Percentiles rank a stretch among this genome's conserved stretches.
Conservation (phyloP, 805 yeast genomes). For the Kockiozyma suomiensis region DNA sequence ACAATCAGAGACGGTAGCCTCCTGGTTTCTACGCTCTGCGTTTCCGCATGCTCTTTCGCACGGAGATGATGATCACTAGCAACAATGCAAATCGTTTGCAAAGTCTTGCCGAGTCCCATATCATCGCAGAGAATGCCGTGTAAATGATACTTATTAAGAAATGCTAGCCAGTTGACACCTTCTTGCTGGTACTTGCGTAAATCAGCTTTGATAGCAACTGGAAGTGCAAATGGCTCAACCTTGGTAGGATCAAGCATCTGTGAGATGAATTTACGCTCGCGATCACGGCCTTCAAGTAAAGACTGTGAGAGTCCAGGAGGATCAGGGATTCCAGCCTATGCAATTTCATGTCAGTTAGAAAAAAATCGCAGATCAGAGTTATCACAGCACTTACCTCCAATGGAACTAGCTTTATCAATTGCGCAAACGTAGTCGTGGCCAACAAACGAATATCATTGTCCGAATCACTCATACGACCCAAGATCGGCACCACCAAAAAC, state of each 20-base stretch:
- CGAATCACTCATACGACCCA: conserved; percentile 97
- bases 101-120: conserved; percentile 98
- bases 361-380: too few species aligned
- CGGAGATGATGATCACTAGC: conserved; percentile 93
- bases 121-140: conserved; percentile 99
- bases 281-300: conserved; percentile 82
- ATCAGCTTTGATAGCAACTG: conserved; percentile 90
- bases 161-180: conserved; percentile 98
- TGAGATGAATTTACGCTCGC: conserved; percentile 89
- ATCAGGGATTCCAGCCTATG: conserved; percentile 84
- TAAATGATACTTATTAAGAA: conserved; percentile 87
- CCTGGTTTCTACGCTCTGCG: conserved; percentile 66
- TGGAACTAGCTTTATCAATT: conserved; percentile 92
- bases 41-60: conserved; percentile 63
- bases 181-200: conserved; percentile 95
- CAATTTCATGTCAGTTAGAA: background rate
- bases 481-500: conserved; percentile 90
- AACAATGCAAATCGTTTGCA: conserved; percentile 95
- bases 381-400: conserved; percentile 67
- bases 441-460: conserved; percentile 83
- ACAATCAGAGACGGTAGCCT: conserved; percentile 81
- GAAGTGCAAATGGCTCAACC: conserved; percentile 82
- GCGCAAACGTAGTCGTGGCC: conserved; percentile 95
- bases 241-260: conserved; percentile 98
- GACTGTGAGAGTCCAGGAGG: conserved; percentile 88